These are phyloP conservation scores for Hyaloscypha hepaticicola DNA, from an alignment of 495 filamentous ascomycete species.

Conservation along the genomic window DNA sequence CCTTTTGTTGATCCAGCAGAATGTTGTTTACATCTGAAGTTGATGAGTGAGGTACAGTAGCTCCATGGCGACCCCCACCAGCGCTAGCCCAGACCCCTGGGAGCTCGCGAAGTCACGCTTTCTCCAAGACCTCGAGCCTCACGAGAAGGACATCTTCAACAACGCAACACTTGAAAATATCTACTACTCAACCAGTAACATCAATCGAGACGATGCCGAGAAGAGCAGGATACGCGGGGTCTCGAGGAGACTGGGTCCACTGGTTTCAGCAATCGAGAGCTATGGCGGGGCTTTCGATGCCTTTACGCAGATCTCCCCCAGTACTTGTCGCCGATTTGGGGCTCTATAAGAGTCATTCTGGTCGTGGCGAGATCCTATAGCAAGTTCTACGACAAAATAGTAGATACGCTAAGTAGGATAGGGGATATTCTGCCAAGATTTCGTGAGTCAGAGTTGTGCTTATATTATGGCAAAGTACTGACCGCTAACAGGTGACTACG, in stretches of 20 bases:
- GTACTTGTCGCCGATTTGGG: constrained; percentile 44
- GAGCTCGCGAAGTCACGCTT: constrained; percentile 33
- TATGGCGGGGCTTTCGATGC: constrained; percentile 44
- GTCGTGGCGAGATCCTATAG: constrained; percentile 36
- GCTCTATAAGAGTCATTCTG: constrained; percentile 41
- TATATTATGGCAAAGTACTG: neutral
- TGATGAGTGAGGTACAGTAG: constrained; percentile 1
- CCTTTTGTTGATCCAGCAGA: no score
- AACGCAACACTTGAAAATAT: constrained; percentile 32
- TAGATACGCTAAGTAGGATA: constrained; percentile 41
- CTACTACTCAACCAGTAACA: constrained; percentile 28
- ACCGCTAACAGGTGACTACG: constrained; percentile 12
- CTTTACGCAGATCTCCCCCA: constrained; percentile 36
- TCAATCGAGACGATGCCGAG: constrained; percentile 24
- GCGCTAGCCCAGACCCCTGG: constrained; percentile 31
- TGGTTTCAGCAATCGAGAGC: constrained; percentile 39
- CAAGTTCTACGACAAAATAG: constrained; percentile 40
- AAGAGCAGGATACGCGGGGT: constrained; percentile 32
- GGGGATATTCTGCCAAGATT: constrained; percentile 42
- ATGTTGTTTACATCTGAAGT: no score
- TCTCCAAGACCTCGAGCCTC: constrained; percentile 31
- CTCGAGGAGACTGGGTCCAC: constrained; percentile 32
- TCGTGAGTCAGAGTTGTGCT: constrained; percentile 29
- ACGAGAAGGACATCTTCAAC: constrained; percentile 31
- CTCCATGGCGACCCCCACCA: neutral